Evolutionary conservation across 768 basidiomycete genomes (phyloP), one percentile per base, ranked within the genome.

Genomic region (Boletus huronensis): DNA sequence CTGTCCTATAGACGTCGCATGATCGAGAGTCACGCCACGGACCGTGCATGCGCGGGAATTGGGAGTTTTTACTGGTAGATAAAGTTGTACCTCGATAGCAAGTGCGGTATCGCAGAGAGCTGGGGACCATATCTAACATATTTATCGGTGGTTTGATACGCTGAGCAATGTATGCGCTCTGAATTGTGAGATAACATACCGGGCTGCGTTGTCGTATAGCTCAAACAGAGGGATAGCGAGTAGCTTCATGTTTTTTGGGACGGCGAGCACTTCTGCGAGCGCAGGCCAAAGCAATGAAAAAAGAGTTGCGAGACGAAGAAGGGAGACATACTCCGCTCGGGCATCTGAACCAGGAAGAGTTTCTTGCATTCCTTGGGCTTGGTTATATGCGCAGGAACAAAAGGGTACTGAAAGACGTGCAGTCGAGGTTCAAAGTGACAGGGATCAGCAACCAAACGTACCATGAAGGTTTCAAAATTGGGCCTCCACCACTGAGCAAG

Each of bases 341-440:
- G 97, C 84, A 99, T 90, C 67, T 96, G 90, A 4, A 98, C 90
- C 29, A 98, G 76, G 74, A 91, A 98, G 34, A 97, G 78, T 66
- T 95, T 96, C 75, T 98, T 98, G 78, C 92, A 90, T 68, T 99
- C 96, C 74, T 99, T 99, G 9, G 96, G 97, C 68, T 95, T 93
- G 34, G 93, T 93, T 58, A 97, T 91, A 73, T 99, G 97, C 16
- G 94, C 91, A 1, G 93, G 95, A 51, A 93, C 80, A 69, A 93
- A 95, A 0, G 94, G 93, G 64, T 96, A 97, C 94, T 95, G 64
- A 29, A 38, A 23, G 2, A 31, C 38, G 35, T 51, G 43, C 0
- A 34, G 48, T 60, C 42, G 43, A 40, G 40, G 3, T 39, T 43
- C 34, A 16, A 52, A 11, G 19, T 19, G 16, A 23, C 13, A 25